Base-by-base conservation (phyloP, 2,329 filamentous ascomycete genomes). In the Aspergillus japonicus region DNA sequence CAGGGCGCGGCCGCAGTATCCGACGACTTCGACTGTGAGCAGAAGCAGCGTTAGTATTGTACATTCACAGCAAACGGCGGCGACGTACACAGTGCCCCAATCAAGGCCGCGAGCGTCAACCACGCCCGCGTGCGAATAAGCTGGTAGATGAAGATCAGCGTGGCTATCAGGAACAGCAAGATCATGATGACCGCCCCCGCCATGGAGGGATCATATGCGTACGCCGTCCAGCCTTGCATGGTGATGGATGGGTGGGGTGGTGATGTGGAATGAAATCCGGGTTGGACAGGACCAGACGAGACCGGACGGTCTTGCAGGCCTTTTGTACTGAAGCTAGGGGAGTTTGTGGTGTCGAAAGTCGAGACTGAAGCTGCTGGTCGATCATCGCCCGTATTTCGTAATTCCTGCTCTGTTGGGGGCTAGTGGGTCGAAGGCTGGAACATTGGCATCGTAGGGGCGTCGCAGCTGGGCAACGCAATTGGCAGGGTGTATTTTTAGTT, bases 1-100 rank as follows among this genome's bases (percentile, higher is more conserved):
- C 44, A 61, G 53, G 29, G 57, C 51, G 5, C 59, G 33, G 29
- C 56, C 57, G 42, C 58, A 49, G 56, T 61, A 61, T 44, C 59
- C 59, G 12, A 61, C 50, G 8, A 53, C 56, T 39, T 61, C 59
- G 26, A 61, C 23, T 23, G 23, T 3, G 23, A 23, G 23, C 23
- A 23, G 23, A 23, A 23, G 23, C 23, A 23, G 23, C 23, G 23
- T 23, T 23, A 23, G 23, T 23, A 23, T 23, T 23, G 23, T 23
- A 2, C 23, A 3, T 23, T 23, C 23, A 23, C 23, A 23, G 23
- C 3, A 3, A 3, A 23, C 2, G 23, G 23, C 23, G 2, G 23
- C 23, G 2, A 23, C 23, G 2, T 55, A 55, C 53, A 55, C 2
- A 55, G 5, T 14, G 24, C 42, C 2, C 53, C 53, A 1, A 55